Conservation (phyloP, 73 alveolate genomes). For the Paramecium caudatum region DNA sequence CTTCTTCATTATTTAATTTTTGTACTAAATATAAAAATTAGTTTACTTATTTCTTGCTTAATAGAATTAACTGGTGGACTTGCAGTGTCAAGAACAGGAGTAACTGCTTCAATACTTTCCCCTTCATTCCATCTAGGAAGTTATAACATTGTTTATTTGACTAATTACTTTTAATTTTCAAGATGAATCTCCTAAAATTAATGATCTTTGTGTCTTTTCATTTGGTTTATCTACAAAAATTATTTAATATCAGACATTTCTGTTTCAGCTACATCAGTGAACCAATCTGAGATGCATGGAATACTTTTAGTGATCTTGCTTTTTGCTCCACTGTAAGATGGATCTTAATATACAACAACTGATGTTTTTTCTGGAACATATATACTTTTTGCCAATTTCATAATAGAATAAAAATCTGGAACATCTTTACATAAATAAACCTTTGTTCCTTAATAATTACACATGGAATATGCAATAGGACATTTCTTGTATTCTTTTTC, state of each 20-base stretch:
- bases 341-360: conserved; percentile 20
- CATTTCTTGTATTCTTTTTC: conserved; percentile 61
- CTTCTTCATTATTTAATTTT: conserved; percentile 29
- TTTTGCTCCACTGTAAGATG: conserved; percentile 48
- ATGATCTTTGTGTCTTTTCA: conserved; percentile 43
- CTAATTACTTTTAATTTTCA: conserved; percentile 15
- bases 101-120: background rate
- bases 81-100: background rate
- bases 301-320: conserved; percentile 52
- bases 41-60: background rate
- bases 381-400: conserved; percentile 60
- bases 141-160: background rate
- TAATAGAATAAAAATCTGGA: conserved; percentile 5
- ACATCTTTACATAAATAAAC: conserved; percentile 61
- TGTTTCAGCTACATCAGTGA: conserved; percentile 58
- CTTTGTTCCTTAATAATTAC: conserved; percentile 48
- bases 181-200: conserved; percentile 2
- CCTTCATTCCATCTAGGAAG: conserved; percentile 32
- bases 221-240: conserved; percentile 21
- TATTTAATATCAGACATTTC: conserved; percentile 33
- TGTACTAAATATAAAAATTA: background rate
- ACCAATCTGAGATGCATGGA: conserved; percentile 61
- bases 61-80: conserved; percentile 29
- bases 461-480: conserved; percentile 61
- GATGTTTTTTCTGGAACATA: conserved; percentile 52